Percentiles rank a stretch among this genome's conserved stretches.
These are phyloP conservation scores for Fraxinus xanthoxyloides DNA, from an alignment of 305 asterid genomes.

Conservation along the genomic window DNA sequence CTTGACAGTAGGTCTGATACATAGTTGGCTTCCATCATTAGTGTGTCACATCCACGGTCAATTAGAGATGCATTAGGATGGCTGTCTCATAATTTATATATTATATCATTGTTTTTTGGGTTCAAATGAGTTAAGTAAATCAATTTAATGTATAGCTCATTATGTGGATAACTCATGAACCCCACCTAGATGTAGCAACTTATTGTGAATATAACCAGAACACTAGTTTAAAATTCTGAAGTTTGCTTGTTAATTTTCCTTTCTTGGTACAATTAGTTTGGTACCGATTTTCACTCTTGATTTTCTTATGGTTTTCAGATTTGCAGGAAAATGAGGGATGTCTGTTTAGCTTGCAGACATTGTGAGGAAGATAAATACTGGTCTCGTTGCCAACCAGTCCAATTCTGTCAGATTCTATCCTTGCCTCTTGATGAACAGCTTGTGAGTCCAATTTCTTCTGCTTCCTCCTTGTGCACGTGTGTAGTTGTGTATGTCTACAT, in stretches of 20 bases:
- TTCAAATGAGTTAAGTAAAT: background rate
- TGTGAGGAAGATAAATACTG: constrained; percentile 37
- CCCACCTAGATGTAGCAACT: background rate
- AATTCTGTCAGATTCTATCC: constrained; percentile 34
- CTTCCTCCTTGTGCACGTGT: background rate
- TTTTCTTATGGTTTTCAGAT: background rate
- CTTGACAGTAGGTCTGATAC: background rate
- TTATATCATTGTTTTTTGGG: background rate
- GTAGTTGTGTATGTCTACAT: background rate
- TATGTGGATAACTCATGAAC: background rate
- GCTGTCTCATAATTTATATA: background rate
- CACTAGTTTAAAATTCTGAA: background rate
- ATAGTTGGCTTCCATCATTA: background rate
- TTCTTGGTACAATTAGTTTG: background rate
- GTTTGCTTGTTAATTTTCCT: background rate
- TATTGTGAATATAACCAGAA: background rate
- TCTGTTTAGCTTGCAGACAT: constrained; percentile 26
- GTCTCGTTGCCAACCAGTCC: constrained; percentile 34
- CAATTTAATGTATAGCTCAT: background rate
- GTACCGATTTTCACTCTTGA: background rate
- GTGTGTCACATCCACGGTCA: background rate
- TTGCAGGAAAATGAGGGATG: constrained; percentile 22
- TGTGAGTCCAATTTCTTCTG: constrained; percentile 14
- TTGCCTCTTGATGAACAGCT: constrained; percentile 22
- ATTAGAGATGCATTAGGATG: background rate